phyloP scores from a whole-genome alignment of 2,329 filamentous ascomycete species.

The Neonectria sp. region DNA sequence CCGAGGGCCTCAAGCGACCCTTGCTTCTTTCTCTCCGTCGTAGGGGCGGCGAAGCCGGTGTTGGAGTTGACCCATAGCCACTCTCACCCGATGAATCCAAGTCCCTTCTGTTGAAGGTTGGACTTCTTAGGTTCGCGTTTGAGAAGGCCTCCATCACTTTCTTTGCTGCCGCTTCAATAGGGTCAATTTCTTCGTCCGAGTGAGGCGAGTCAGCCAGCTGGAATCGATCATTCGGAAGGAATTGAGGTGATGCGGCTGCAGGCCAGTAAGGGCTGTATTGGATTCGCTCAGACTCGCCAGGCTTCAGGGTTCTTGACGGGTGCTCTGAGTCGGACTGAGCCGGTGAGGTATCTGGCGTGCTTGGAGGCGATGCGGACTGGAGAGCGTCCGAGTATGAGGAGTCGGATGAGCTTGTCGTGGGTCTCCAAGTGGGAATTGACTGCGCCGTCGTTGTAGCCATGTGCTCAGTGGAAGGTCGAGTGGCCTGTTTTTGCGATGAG shows the following conservation, averaged over 20 bases:
- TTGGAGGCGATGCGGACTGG: conserved; percentile 52
- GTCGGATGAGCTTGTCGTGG: conserved; percentile 53
- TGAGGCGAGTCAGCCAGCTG: conserved; percentile 33
- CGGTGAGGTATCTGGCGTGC: conserved; percentile 58
- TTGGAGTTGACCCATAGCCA: conserved; percentile 51
- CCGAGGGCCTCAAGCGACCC: conserved; percentile 32
- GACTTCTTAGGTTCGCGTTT: conserved; percentile 41
- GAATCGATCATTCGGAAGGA: conserved; percentile 38
- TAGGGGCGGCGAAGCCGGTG: conserved; percentile 58
- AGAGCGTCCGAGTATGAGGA: conserved; percentile 58
- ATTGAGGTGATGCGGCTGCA: conserved; percentile 37
- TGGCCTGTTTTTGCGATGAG: conserved; percentile 15
- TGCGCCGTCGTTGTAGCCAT: conserved; percentile 16
- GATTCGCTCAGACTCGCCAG: conserved; percentile 28
- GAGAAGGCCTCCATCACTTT: conserved; percentile 52
- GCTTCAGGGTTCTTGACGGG: conserved; percentile 34
- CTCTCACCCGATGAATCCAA: conserved; percentile 33
- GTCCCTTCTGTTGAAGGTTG: conserved; percentile 35
- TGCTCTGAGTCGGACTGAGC: conserved; percentile 58
- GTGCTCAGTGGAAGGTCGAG: conserved; percentile 27
- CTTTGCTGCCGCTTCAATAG: conserved; percentile 50
- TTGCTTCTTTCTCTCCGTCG: conserved; percentile 47
- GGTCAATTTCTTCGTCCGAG: conserved; percentile 43
- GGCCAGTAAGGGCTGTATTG: conserved; percentile 44
- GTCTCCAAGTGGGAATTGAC: conserved; percentile 28